Evolutionary conservation across 495 filamentous ascomycete genomes (phyloP).

Genomic region (Penicillium antarcticum): DNA sequence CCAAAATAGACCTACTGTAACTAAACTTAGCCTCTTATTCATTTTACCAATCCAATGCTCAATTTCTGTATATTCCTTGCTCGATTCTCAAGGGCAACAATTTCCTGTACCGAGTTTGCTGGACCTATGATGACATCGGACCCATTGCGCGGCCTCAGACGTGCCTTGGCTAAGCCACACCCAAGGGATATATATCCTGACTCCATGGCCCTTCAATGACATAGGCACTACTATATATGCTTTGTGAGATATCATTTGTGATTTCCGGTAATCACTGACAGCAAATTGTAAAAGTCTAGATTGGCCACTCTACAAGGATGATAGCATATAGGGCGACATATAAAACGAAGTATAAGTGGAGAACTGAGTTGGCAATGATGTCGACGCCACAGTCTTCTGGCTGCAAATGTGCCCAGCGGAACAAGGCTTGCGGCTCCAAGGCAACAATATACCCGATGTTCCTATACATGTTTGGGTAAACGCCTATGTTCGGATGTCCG

Average conservation of each 20-base stretch:
- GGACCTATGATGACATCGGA: neutral
- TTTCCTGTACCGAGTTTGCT: neutral
- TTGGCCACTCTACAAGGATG: too few species aligned
- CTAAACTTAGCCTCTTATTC: too few species aligned
- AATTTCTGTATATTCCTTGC: too few species aligned
- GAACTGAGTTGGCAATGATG: conserved; percentile 20
- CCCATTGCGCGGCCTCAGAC: neutral
- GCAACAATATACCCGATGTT: conserved; percentile 13
- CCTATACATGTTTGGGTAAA: too few species aligned
- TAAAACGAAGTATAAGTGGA: neutral
- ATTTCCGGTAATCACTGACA: neutral
- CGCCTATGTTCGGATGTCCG: too few species aligned
- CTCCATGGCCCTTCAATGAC: neutral
- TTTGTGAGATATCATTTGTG: neutral
- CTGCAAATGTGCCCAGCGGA: conserved; percentile 9
- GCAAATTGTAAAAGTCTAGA: too few species aligned
- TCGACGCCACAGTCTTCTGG: conserved; percentile 7
- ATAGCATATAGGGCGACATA: neutral
- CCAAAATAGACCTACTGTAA: too few species aligned
- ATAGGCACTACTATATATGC: neutral
- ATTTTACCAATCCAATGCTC: too few species aligned
- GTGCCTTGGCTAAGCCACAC: neutral
- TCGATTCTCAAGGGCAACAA: too few species aligned
- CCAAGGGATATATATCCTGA: neutral
- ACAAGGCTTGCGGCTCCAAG: conserved; percentile 27